Evolutionary conservation across 768 basidiomycete species (phyloP), one percentile per base, ranked within the genome.

Genomic region (Clavaria fumosa): DNA sequence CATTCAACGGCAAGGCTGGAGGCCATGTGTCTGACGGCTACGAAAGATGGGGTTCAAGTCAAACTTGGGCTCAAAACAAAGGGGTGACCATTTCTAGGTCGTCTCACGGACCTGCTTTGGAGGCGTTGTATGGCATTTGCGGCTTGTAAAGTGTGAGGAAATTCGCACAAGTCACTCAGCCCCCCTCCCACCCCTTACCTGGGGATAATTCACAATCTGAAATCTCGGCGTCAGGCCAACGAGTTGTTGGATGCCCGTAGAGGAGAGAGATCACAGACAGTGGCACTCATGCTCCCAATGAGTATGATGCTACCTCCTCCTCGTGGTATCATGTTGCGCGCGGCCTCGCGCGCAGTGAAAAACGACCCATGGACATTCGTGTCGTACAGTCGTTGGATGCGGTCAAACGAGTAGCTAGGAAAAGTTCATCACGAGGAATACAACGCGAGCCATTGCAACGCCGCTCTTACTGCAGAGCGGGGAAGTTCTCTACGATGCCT

Each of bases 281-380:
- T 77, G 24, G 86, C 86, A 51, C 81, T 84, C 88, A 96, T 95
- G 49, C 81, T 85, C 4, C 81, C 74, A 40, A 97, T 73, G 38
- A 97, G 67, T 39, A 86, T 72, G 50, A 96, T 83, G 39, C 76
- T 78, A 0, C 89, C 86, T 24, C 70, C 70, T 12, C 79, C 74
- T 36, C 69, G 65, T 6, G 78, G 72, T 43, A 91, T 81, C 93
- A 96, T 96, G 58, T 72, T 66, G 46, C 79, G 78, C 32, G 90
- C 91, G 2, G 84, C 91, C 57, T 96, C 90, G 19, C 93, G 78
- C 7, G 93, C 93, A n/a, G 89, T 93, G 61, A 80, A 93, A 63
- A 85, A 91, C 10, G 76, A 75, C 39, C 90, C 91, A 53, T 95
- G 85, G 30, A 96, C 83, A 51, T 96, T 96, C 64, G 96, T 74